phyloP scores from a whole-genome alignment of 768 basidiomycete species.

The Boletus pseudo-olivaceus region DNA sequence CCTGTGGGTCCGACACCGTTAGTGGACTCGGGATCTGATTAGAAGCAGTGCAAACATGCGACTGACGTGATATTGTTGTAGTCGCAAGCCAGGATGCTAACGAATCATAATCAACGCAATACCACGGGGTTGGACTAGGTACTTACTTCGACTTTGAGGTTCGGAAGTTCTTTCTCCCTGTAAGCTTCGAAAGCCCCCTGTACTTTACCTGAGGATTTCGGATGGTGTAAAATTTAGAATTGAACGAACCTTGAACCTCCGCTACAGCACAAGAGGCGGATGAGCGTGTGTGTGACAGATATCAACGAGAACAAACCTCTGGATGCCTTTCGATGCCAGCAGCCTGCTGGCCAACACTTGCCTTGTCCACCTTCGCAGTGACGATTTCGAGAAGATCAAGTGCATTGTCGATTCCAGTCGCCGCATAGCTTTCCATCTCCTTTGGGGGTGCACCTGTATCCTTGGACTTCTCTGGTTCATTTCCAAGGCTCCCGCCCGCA shows the following conservation, averaged over 20 bases:
- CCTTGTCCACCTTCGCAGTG: slow-evolving; percentile 91
- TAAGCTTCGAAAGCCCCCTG: slow-evolving; percentile 90
- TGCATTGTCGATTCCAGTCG: slow-evolving; percentile 89
- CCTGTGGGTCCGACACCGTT: slow-evolving; percentile 39
- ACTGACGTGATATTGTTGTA: slow-evolving; percentile 83
- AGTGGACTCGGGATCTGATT: neutral
- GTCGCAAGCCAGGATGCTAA: slow-evolving; percentile 83
- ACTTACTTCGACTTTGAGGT: slow-evolving; percentile 66
- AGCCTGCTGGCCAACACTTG: slow-evolving; percentile 82
- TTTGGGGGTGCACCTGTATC: slow-evolving; percentile 24
- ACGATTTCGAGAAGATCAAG: slow-evolving; percentile 86
- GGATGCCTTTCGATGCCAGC: slow-evolving; percentile 87
- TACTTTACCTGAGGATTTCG: slow-evolving; percentile 2
- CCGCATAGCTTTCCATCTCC: slow-evolving; percentile 66
- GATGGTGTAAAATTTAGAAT: neutral
- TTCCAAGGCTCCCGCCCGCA: slow-evolving; percentile 55
- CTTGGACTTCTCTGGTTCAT: slow-evolving; percentile 22
- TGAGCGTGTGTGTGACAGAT: slow-evolving; percentile 8
- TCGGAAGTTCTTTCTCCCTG: slow-evolving; percentile 81
- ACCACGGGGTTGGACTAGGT: neutral
- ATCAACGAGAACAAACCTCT: slow-evolving; percentile 55
- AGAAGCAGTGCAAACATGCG: neutral
- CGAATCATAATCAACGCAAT: slow-evolving; percentile 10
- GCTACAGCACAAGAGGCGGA: slow-evolving; percentile 39
- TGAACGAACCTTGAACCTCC: slow-evolving; percentile 75